Evolutionary conservation across 192 early-diverging fungal species (phyloP).

Genomic region (Borealophlyctis nickersoniae): DNA sequence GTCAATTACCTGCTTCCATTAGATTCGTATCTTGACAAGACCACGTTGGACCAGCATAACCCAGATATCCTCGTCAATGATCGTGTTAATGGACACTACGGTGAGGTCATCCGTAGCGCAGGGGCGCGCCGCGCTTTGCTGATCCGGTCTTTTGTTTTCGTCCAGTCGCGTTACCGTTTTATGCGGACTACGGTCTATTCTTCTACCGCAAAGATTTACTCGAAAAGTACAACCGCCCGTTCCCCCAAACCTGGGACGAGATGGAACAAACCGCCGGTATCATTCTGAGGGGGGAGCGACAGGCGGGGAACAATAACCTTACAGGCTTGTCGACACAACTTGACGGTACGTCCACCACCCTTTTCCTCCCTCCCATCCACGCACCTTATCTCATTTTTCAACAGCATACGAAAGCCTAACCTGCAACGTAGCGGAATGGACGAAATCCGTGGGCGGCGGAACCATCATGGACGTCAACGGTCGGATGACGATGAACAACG

Average conservation of each 20-base stretch:
- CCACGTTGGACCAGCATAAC: background rate
- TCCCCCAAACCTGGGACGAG: constrained; percentile 11
- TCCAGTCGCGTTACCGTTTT: constrained; percentile 7
- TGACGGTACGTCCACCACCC: constrained; percentile 1
- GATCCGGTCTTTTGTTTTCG: background rate
- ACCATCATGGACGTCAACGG: background rate
- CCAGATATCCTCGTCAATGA: constrained; percentile 6
- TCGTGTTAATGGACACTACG: constrained; percentile 4
- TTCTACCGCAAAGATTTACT: constrained; percentile 16
- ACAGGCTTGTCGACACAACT: constrained; percentile 1
- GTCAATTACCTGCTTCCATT: background rate
- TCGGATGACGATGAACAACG: constrained; percentile 6
- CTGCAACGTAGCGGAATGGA: constrained; percentile 11
- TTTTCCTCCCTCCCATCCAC: background rate
- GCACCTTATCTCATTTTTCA: background rate
- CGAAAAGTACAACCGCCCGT: constrained; percentile 1
- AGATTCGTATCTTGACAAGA: background rate
- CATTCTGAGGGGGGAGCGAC: constrained; percentile 4
- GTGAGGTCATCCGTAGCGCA: background rate
- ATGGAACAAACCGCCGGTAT: background rate
- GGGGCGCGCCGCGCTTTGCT: no score
- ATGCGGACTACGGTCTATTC: constrained; percentile 9
- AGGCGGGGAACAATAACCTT: background rate
- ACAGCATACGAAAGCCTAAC: constrained; percentile 9
- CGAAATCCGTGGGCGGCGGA: background rate